A percentile compares a stretch with the other conserved stretches of the same genome.
Evolutionary conservation across 1,284 basidiomycete species (phyloP).

Genomic region (Pisolithus thermaeus): DNA sequence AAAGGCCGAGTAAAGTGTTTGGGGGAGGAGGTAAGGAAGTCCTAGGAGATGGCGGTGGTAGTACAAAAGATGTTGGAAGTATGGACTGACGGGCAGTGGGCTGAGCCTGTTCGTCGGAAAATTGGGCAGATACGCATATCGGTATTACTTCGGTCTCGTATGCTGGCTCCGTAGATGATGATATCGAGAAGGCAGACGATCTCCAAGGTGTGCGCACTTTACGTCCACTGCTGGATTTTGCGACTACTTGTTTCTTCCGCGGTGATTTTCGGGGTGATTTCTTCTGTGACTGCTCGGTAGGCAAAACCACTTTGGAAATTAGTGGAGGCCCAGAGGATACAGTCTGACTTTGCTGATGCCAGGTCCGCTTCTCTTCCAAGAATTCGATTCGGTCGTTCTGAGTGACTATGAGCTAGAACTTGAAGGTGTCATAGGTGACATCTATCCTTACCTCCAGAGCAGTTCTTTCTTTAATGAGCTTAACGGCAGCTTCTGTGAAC

Average conservation of each 20-base stretch:
- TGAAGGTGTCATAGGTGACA: background rate
- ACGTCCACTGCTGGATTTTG: conserved; percentile 39
- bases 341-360: conserved; percentile 56
- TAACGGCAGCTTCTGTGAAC: conserved; percentile 59
- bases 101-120: conserved; percentile 19
- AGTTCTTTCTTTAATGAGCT: conserved; percentile 60
- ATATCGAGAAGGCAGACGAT: conserved; percentile 33
- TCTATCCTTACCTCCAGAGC: conserved; percentile 53
- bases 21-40: conserved; percentile 45
- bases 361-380: conserved; percentile 60
- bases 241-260: conserved; percentile 30
- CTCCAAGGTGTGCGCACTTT: conserved; percentile 43
- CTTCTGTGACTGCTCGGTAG: conserved; percentile 13
- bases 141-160: conserved; percentile 66
- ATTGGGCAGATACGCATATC: conserved; percentile 21
- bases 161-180: conserved; percentile 40
- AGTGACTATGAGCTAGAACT: conserved; percentile 6
- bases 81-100: conserved; percentile 27
- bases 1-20: conserved; percentile 15
- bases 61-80: conserved; percentile 58
- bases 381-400: conserved; percentile 60
- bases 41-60: conserved; percentile 67
- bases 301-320: conserved; percentile 13
- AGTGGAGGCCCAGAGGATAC: conserved; percentile 10
- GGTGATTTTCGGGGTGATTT: conserved; percentile 39